phyloP scores from a whole-genome alignment of 2,329 filamentous ascomycete genomes.

The Venturia effusa region DNA sequence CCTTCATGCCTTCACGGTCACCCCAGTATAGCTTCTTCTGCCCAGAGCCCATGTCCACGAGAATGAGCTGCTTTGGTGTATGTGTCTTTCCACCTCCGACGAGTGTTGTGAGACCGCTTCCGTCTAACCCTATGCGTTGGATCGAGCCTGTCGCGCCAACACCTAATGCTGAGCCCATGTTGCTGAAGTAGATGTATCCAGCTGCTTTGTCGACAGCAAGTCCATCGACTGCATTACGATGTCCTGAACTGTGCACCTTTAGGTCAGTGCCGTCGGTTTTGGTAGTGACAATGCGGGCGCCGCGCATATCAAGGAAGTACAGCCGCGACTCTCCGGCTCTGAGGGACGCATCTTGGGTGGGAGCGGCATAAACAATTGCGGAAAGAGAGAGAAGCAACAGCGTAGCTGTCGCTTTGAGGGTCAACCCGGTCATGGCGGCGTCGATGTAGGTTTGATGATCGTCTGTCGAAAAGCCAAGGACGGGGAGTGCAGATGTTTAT shows the following conservation, averaged over 20 bases:
- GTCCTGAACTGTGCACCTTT: not conserved
- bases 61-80: conserved; percentile 9
- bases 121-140: conserved; percentile 4
- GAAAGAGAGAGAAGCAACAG: not conserved
- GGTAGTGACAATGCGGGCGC: not conserved
- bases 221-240: conserved; percentile 3
- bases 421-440: not conserved
- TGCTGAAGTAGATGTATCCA: conserved; percentile 9
- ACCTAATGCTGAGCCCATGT: conserved; percentile 1
- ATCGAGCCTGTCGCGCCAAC: not conserved
- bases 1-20: conserved; percentile 11
- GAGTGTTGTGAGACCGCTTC: conserved; percentile 1
- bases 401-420: not conserved
- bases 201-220: conserved; percentile 11
- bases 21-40: conserved; percentile 11
- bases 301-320: not conserved
- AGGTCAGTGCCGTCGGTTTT: conserved; percentile 4
- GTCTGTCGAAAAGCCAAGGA: not conserved
- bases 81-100: conserved; percentile 6
- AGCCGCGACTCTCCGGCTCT: not conserved
- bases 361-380: not conserved
- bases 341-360: not conserved
- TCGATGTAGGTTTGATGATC: not conserved
- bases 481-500: not conserved
- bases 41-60: not conserved